Evolutionary conservation across 139 green algal species (phyloP), one percentile per base, ranked within the genome.

Genomic region (Pedinophyceae sp.): DNA sequence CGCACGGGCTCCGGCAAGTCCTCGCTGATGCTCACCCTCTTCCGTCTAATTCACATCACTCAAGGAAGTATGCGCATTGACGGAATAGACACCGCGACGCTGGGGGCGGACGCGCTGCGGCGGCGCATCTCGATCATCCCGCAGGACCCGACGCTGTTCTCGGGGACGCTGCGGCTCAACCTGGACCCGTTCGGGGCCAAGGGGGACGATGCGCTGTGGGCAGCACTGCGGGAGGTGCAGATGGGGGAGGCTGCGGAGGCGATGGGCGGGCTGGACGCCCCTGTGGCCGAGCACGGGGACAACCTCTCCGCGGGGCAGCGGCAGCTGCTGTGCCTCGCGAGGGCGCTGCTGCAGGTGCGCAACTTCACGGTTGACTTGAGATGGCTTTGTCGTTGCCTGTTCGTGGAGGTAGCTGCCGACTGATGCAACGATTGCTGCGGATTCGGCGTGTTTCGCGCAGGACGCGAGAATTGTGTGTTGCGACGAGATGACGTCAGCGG

Each of bases 61-160:
- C 10, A 15, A 0, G 86, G 86, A 27, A 29, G 10, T 25, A 78
- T 95, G 13, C 27, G 68, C 0, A 65, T 95, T 30, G 82, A 86
- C 55, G 80, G 74, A 2, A 19, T 85, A 23, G 78, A 95, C 65
- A 71, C 66, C 0, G 49, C 71, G 0, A 24, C n/a, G 2, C 52
- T 94, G 1, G 78, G 66, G 6, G 56, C 93, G 50, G 73, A 89
- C 40, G 62, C 65, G 16, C 74, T 94, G 49, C 65, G 85, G 6
- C 48, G 54, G 2, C 73, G 87, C 61, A 56, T 93, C 34, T 76
- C 83, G 30, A 85, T 93, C 66, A 93, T 93, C 47, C 83, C 83
- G 3, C 68, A 96, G 76, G 89, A 95, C 45, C 87, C 89, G 0
- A 76, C 94, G 28, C 79, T 98, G 38, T 98, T 98, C 62, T 79